Evolutionary conservation across 352 stramenopile species (phyloP).

Genomic region (Phytophthora tubulina): DNA sequence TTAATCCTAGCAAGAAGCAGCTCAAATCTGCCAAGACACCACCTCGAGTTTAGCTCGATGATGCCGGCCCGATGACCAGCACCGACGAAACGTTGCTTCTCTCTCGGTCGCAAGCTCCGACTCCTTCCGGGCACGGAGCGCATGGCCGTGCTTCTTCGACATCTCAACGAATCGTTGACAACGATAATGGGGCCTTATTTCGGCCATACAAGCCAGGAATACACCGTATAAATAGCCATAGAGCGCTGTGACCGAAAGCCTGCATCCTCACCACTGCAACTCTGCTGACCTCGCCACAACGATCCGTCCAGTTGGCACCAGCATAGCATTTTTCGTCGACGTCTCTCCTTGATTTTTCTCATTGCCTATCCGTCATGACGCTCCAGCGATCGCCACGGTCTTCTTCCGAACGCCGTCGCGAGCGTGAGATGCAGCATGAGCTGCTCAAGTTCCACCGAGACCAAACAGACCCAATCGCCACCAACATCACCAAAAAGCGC

Average conservation of each 20-base stretch:
- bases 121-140: slow-evolving; percentile 12
- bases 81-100: slow-evolving; percentile 31
- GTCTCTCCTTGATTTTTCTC: slow-evolving; percentile 11
- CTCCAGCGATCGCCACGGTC: slow-evolving; percentile 28
- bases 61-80: neutral
- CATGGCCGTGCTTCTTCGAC: slow-evolving; percentile 16
- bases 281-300: neutral
- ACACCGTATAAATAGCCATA: slow-evolving; percentile 32
- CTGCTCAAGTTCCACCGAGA: slow-evolving; percentile 76
- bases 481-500: slow-evolving; percentile 72
- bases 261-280: slow-evolving; percentile 1
- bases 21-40: neutral
- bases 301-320: slow-evolving; percentile 28
- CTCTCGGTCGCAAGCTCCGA: slow-evolving; percentile 28
- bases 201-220: slow-evolving; percentile 32
- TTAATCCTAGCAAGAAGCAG: neutral
- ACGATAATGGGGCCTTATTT: slow-evolving; percentile 3
- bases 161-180: slow-evolving; percentile 15
- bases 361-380: slow-evolving; percentile 19
- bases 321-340: slow-evolving; percentile 15
- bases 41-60: neutral
- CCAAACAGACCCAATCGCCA: slow-evolving; percentile 52
- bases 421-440: slow-evolving; percentile 77
- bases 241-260: neutral
- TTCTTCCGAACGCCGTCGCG: slow-evolving; percentile 43